phyloP scores from a whole-genome alignment of 1,139 yeast species.

The Diutina rugosa region DNA sequence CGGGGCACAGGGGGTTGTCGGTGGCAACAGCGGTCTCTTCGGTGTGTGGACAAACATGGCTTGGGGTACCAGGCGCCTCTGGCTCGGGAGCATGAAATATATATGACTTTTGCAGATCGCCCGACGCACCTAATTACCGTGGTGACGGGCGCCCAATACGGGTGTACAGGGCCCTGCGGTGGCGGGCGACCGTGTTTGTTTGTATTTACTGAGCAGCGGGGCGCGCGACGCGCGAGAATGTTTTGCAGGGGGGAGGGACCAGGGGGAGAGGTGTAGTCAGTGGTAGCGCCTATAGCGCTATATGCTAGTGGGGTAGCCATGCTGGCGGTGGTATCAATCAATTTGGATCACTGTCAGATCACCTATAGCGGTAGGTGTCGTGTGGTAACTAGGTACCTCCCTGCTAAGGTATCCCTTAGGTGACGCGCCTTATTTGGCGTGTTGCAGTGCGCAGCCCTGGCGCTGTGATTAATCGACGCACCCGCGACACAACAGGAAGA shows the following conservation, averaged over 20 bases:
- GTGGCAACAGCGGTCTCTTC: conserved; percentile 1
- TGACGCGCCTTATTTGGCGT: no score
- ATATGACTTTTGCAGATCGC: background rate
- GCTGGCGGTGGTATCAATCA: no score
- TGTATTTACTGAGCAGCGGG: background rate
- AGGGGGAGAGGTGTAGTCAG: no score
- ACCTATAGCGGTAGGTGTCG: background rate
- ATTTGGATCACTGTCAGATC: no score
- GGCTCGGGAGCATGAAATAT: background rate
- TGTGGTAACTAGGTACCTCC: background rate
- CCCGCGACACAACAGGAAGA: background rate
- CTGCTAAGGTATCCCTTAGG: background rate
- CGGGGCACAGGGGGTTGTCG: background rate
- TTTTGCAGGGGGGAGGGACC: background rate
- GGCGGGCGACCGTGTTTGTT: background rate
- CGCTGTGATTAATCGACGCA: background rate
- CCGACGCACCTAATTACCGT: background rate
- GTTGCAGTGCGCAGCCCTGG: no score
- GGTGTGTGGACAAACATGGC: conserved; percentile 1
- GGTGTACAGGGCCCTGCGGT: background rate
- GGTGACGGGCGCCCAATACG: background rate
- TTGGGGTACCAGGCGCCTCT: background rate
- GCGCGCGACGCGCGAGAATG: background rate
- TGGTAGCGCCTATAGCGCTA: no score
- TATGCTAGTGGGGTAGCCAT: no score